Percentiles rank a stretch among this genome's conserved stretches.
phyloP scores from a whole-genome alignment of 2,329 filamentous ascomycete genomes.

The Colletotrichum salicis region DNA sequence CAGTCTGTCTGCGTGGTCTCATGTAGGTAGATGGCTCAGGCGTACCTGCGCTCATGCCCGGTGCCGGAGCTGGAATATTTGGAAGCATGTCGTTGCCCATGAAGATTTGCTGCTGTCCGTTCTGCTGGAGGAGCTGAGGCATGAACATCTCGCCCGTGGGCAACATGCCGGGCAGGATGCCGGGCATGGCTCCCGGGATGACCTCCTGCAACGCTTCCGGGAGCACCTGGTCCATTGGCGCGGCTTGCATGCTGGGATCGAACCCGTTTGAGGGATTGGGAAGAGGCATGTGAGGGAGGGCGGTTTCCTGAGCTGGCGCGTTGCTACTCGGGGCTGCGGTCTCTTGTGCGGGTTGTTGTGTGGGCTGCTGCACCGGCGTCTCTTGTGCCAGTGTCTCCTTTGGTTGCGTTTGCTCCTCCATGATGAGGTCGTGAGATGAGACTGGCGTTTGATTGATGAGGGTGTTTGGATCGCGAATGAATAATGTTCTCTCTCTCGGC shows the following conservation, averaged over 20 bases:
- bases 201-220: constrained; percentile 36
- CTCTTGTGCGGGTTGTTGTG: background rate
- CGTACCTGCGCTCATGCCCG: constrained; percentile 46
- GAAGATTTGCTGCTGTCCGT: constrained; percentile 21
- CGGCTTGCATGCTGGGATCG: constrained; percentile 26
- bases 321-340: constrained; percentile 6
- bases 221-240: constrained; percentile 35
- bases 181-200: constrained; percentile 34
- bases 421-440: background rate
- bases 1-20: background rate
- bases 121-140: constrained; percentile 29
- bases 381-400: constrained; percentile 24
- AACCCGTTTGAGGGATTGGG: constrained; percentile 22
- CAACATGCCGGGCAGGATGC: constrained; percentile 35
- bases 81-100: constrained; percentile 34
- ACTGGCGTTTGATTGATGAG: background rate
- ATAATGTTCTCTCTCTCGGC: background rate
- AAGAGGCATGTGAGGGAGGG: constrained; percentile 25
- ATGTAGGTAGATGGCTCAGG: background rate
- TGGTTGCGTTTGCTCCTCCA: constrained; percentile 31
- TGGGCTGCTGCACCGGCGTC: background rate
- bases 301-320: constrained; percentile 1
- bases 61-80: constrained; percentile 22
- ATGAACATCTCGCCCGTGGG: constrained; percentile 36
- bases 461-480: background rate